Conservation (phyloP, 148 eudicot species). For the Rhododendron mucronatum region DNA sequence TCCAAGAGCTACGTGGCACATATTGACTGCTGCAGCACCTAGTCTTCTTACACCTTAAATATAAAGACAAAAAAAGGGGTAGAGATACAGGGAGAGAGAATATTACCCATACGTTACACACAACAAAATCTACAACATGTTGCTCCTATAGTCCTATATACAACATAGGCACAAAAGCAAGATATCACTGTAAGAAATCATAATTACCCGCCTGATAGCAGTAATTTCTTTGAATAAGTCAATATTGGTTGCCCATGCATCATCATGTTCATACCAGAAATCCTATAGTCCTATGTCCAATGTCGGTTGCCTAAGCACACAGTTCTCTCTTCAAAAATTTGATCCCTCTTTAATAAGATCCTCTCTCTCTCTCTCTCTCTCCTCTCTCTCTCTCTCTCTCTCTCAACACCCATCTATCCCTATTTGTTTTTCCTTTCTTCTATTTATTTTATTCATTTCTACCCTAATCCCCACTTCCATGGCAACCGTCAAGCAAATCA, state of each 20-base stretch:
- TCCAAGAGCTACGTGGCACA: slow-evolving; percentile 99
- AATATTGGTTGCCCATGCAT: slow-evolving; percentile 89
- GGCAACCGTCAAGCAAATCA: no score
- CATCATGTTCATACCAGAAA: slow-evolving; percentile 81
- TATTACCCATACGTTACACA: not conserved
- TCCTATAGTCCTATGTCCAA: no score
- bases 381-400: no score
- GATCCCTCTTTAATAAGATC: no score
- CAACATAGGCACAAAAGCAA: not conserved
- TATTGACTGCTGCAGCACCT: slow-evolving; percentile 97
- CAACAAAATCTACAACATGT: slow-evolving; percentile 3
- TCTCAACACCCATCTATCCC: no score
- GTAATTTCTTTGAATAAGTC: slow-evolving; percentile 90
- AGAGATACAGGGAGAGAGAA: not conserved
- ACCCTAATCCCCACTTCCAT: no score
- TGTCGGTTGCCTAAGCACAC: no score
- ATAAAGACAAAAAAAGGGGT: not conserved
- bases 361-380: no score
- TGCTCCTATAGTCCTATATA: not conserved
- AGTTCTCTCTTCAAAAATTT: no score
- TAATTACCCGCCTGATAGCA: slow-evolving; percentile 82
- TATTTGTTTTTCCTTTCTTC: no score
- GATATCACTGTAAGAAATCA: not conserved
- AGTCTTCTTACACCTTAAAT: slow-evolving; percentile 94
- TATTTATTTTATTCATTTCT: no score